Evolutionary conservation across 306 rosid species (phyloP), one percentile per base, ranked within the genome.

Genomic region (Acacia confusa): DNA sequence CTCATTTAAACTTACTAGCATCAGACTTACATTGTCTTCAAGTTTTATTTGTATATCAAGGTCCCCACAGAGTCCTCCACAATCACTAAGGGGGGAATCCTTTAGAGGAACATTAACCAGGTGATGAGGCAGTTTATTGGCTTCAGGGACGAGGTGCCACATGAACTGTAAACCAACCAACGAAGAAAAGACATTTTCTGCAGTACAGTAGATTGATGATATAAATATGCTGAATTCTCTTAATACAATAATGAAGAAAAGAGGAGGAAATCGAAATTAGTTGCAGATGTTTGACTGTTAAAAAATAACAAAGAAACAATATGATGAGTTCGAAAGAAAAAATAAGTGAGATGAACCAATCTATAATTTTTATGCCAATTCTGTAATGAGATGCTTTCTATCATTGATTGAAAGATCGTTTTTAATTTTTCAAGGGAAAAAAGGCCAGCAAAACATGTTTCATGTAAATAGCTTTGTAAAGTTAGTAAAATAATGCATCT

Each of bases 141-240:
- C 87, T 86, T 90, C 90, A 66, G 97, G 89, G 85, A 72, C 77
- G 81, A 90, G 83, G 76, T 83, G 87, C 99, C 99, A 95, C 94
- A 78, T 86, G 64, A 95, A 95, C 79, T 90, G 97, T 82, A 95
- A 90, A 81, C 99, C 99, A 86, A 89, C 99, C 79, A 95, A 79
- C 20, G 99, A 95, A 15, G 99, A 93, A 88, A 95, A 95, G 68
- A 91, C 97, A 76, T 95, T 95, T 83, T 93, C 99, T 94, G 97
- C 91, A 91, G 79, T 76, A 78, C 61, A 79, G 45, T 32, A 65
- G 83, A 60, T 41, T 81, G 70, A 53, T 27, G 38, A 12, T 57
- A 73, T 86, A 66, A 85, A 81, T 53, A 19, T 41, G 77, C 60
- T 27, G 9, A 66, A 81, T 79, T 79, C 82, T 41, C 67, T 16